Evolutionary conservation across 768 basidiomycete species (phyloP).

Genomic region (Pleurotus tuber-regium): DNA sequence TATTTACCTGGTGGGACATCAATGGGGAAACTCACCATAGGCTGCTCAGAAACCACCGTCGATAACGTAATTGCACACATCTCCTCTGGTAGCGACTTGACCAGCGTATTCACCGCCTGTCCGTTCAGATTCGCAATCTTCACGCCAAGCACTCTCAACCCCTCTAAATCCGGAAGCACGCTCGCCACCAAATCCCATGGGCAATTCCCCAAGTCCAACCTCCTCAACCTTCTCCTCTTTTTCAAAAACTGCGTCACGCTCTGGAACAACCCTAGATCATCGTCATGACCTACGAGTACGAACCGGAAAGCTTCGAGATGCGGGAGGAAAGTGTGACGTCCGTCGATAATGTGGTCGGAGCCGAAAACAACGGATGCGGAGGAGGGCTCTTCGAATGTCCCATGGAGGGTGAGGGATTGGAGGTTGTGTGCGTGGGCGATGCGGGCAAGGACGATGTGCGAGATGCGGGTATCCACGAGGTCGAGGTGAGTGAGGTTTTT

Average conservation of each 20-base stretch:
- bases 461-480: conserved; percentile 68
- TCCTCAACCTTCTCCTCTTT: conserved; percentile 43
- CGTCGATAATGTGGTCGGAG: conserved; percentile 59
- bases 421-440: conserved; percentile 63
- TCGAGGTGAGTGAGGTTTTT: conserved; percentile 68
- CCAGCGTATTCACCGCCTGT: conserved; percentile 33
- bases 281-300: conserved; percentile 61
- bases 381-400: conserved; percentile 58
- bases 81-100: conserved; percentile 37
- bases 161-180: conserved; percentile 48
- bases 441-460: conserved; percentile 57
- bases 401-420: conserved; percentile 62
- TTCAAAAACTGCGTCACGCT: conserved; percentile 54
- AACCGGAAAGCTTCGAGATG: conserved; percentile 63
- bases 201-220: conserved; percentile 62
- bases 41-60: conserved; percentile 46
- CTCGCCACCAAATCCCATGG: conserved; percentile 59
- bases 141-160: conserved; percentile 56
- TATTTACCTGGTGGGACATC: too few species aligned
- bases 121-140: conserved; percentile 49
- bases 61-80: conserved; percentile 56
- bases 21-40: conserved; percentile 39
- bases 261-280: conserved; percentile 49
- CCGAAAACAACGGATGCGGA: conserved; percentile 59
- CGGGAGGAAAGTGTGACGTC: conserved; percentile 58